phyloP scores from a whole-genome alignment of 2,329 filamentous ascomycete species.

The Simplicillium sp. region DNA sequence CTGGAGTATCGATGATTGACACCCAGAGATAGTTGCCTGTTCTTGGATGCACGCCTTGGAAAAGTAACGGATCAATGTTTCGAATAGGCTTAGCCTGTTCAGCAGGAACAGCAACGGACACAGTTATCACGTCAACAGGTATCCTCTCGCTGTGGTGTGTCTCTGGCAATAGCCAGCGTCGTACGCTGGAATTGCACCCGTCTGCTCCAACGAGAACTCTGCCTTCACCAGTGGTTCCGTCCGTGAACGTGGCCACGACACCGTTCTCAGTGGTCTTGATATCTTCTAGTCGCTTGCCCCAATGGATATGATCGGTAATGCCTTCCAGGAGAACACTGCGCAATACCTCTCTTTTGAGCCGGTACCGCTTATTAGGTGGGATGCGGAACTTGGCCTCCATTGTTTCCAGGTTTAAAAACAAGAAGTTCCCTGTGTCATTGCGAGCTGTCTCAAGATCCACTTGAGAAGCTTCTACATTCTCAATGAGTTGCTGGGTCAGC shows the following conservation, averaged over 20 bases:
- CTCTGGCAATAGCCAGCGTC: slow-evolving; percentile 21
- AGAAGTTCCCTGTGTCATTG: slow-evolving; percentile 26
- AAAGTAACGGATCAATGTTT: slow-evolving; percentile 42
- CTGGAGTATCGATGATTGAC: slow-evolving; percentile 31
- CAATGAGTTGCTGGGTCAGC: slow-evolving; percentile 13
- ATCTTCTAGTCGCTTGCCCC: slow-evolving; percentile 19
- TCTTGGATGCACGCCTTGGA: slow-evolving; percentile 42
- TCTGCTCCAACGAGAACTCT: slow-evolving; percentile 29
- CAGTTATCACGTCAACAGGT: slow-evolving; percentile 27
- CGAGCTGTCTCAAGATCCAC: slow-evolving; percentile 26
- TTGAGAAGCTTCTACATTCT: slow-evolving; percentile 15
- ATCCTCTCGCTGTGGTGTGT: slow-evolving; percentile 21
- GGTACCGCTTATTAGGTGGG: slow-evolving; percentile 23
- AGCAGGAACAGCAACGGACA: slow-evolving; percentile 24
- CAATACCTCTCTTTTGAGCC: slow-evolving; percentile 25
- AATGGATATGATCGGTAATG: slow-evolving; percentile 18
- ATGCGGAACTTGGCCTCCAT: slow-evolving; percentile 27
- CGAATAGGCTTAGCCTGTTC: slow-evolving; percentile 27
- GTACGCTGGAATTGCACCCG: slow-evolving; percentile 25
- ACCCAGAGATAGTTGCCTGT: slow-evolving; percentile 42
- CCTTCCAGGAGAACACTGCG: slow-evolving; percentile 18
- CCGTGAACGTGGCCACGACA: slow-evolving; percentile 18
- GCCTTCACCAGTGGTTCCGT: slow-evolving; percentile 21
- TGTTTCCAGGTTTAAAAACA: slow-evolving; percentile 29
- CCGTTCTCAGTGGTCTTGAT: slow-evolving; percentile 14